Evolutionary conservation across 2,329 filamentous ascomycete genomes (phyloP).

Genomic region (Colletotrichum orbiculare): DNA sequence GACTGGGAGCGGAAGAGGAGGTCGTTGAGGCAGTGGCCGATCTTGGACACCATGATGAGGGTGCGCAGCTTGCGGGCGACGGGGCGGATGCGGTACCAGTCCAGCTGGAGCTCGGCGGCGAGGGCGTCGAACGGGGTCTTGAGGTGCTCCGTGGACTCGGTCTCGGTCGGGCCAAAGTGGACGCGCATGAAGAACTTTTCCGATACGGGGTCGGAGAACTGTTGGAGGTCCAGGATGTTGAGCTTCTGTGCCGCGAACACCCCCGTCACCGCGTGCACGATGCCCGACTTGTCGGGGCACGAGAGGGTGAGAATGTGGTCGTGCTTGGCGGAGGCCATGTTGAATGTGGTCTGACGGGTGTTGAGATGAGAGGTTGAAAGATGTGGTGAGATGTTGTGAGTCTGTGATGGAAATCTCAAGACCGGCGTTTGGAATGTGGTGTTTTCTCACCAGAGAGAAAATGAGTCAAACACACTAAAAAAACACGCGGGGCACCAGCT

Average conservation of each 20-base stretch:
- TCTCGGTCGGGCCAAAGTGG: constrained; percentile 75
- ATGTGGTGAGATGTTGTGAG: not conserved
- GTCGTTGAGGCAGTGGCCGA: constrained; percentile 87
- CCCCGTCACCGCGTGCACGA: constrained; percentile 85
- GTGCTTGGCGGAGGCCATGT: constrained; percentile 32
- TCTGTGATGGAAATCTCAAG: constrained; percentile 2
- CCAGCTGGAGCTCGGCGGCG: constrained; percentile 73
- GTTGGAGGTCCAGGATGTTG: constrained; percentile 87
- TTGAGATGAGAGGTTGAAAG: constrained; percentile 6
- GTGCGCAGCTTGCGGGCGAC: constrained; percentile 77
- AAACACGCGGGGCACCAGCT: constrained; percentile 26
- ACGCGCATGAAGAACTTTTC: constrained; percentile 90
- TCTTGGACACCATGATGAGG: constrained; percentile 91
- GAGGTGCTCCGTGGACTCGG: constrained; percentile 63
- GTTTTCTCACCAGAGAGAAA: constrained; percentile 19
- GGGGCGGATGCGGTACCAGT: constrained; percentile 74
- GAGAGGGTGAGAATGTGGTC: constrained; percentile 80
- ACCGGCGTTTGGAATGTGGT: not conserved
- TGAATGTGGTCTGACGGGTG: constrained; percentile 21
- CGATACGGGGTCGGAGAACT: constrained; percentile 81
- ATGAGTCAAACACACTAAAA: constrained; percentile 36
- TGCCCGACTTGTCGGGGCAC: constrained; percentile 86
- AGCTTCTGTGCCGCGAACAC: constrained; percentile 78
- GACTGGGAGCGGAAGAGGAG: constrained; percentile 82
- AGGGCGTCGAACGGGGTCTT: constrained; percentile 68